phyloP scores from a whole-genome alignment of 495 filamentous ascomycete genomes.

The Xanthoparmelia taractica region DNA sequence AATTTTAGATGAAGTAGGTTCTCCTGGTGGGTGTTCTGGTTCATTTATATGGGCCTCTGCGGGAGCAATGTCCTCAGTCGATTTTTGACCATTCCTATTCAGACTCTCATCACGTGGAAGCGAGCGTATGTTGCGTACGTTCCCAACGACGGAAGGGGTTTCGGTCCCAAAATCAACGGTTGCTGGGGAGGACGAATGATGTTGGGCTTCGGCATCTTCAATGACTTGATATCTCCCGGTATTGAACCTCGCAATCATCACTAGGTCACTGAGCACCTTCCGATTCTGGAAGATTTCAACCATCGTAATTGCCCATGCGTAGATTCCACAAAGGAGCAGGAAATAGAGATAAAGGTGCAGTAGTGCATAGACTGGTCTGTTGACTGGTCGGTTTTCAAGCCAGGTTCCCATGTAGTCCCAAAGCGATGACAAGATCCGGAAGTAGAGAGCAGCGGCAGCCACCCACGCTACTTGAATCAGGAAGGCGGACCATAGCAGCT shows the following conservation, averaged over 20 bases:
- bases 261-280: neutral
- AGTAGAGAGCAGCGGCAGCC: conserved; percentile 1
- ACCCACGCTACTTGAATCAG: neutral
- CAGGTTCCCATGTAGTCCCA: conserved; percentile 1
- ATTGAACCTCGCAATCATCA: neutral
- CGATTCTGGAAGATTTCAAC: neutral
- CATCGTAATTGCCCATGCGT: neutral
- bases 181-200: neutral
- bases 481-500: neutral
- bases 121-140: neutral
- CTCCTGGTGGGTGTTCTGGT: neutral
- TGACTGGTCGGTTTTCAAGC: neutral
- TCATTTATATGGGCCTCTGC: neutral
- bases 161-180: neutral
- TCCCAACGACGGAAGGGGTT: neutral
- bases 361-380: neutral
- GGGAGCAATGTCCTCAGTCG: neutral
- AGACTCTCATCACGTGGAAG: neutral
- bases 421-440: neutral
- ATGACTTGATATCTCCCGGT: neutral
- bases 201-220: neutral
- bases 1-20: neutral
- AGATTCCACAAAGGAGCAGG: neutral
- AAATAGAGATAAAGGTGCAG: conserved; percentile 1
- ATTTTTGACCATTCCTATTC: neutral